Evolutionary conservation across 768 basidiomycete species (phyloP).

Genomic region (Heimioporus sp.): DNA sequence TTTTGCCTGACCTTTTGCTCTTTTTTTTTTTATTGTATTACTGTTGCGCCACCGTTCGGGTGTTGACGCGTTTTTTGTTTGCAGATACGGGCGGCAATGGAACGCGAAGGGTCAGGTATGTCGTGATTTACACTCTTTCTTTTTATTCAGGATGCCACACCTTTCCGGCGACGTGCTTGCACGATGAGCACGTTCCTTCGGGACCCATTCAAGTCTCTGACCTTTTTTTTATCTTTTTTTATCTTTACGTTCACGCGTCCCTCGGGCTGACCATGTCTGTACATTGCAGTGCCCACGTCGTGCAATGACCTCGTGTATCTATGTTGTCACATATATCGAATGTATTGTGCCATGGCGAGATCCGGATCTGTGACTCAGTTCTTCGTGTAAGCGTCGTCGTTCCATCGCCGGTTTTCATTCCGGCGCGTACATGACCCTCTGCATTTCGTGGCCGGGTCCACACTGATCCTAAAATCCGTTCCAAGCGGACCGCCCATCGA

Average conservation of each 20-base stretch:
- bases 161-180: slow-evolving; percentile 57
- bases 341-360: not conserved
- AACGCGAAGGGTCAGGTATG: slow-evolving; percentile 11
- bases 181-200: slow-evolving; percentile 62
- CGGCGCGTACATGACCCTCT: too few species aligned
- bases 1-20: slow-evolving; percentile 34
- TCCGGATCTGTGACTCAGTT: too few species aligned
- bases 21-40: slow-evolving; percentile 7
- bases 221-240: slow-evolving; percentile 6
- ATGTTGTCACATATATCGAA: slow-evolving; percentile 1
- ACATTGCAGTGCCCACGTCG: not conserved
- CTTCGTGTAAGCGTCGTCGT: too few species aligned
- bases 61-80: too few species aligned
- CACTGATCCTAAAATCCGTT: too few species aligned
- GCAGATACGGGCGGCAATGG: too few species aligned
- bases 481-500: too few species aligned
- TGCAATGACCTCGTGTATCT: slow-evolving; percentile 6
- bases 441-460: too few species aligned
- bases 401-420: too few species aligned
- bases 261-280: slow-evolving; percentile 14
- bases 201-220: slow-evolving; percentile 88
- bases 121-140: not conserved
- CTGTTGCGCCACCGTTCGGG: not conserved
- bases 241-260: not conserved
- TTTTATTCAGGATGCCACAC: slow-evolving; percentile 41